Evolutionary conservation across 192 early-diverging fungal species (phyloP).

Genomic region (Coemansia nantahalensis): DNA sequence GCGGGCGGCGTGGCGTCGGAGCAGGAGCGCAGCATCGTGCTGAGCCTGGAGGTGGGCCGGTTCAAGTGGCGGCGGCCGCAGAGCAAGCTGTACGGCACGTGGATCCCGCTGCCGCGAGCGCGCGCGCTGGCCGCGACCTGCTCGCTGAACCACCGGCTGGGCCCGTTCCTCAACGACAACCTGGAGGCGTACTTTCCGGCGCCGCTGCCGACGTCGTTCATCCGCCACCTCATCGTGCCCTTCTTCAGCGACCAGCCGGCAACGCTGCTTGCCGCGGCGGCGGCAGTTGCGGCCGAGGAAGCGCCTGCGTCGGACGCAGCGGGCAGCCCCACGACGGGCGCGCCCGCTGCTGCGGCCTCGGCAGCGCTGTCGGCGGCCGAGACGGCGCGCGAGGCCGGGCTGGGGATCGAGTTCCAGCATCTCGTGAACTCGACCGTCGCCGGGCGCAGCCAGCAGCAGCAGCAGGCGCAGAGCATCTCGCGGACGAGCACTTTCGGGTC

Average conservation of each 20-base stretch:
- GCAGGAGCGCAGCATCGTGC: slow-evolving; percentile 77
- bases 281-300: not conserved
- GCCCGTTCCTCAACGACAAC: slow-evolving; percentile 73
- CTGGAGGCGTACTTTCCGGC: slow-evolving; percentile 65
- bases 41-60: slow-evolving; percentile 79
- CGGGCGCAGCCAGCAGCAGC: slow-evolving; percentile 2
- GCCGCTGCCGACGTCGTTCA: slow-evolving; percentile 57
- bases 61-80: slow-evolving; percentile 70
- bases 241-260: slow-evolving; percentile 40
- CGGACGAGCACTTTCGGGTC: slow-evolving; percentile 50
- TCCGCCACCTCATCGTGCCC: slow-evolving; percentile 51
- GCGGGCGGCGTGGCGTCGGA: slow-evolving; percentile 87
- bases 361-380: slow-evolving; percentile 8
- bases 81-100: slow-evolving; percentile 79
- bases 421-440: slow-evolving; percentile 31
- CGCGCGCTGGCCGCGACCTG: slow-evolving; percentile 79
- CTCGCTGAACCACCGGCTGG: slow-evolving; percentile 71
- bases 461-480: slow-evolving; percentile 27
- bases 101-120: slow-evolving; percentile 88
- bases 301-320: slow-evolving; percentile 1
- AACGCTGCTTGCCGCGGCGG: slow-evolving; percentile 8
- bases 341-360: not conserved
- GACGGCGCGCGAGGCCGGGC: slow-evolving; percentile 17
- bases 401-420: slow-evolving; percentile 43
- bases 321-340: not conserved